Percentiles rank a stretch among this genome's conserved stretches.
Evolutionary conservation across 176 grass and related monocot genomes (phyloP).

Genomic region (Eragrostis nindensis): DNA sequence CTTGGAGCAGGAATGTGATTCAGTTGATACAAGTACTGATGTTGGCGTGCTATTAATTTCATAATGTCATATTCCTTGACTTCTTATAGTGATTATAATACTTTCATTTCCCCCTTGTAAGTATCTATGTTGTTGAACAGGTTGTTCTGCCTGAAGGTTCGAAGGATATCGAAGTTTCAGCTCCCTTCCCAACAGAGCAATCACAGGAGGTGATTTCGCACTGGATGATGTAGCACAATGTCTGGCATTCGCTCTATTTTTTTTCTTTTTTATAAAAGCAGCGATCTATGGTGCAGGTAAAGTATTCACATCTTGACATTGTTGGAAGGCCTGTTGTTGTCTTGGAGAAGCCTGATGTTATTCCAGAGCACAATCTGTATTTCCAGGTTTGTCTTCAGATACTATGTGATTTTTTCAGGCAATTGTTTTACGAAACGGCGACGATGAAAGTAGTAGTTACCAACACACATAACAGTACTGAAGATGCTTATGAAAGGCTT

Average conservation of each 20-base stretch:
- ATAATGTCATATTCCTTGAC: background rate
- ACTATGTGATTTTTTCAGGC: background rate
- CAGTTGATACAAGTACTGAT: background rate
- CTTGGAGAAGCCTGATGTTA: constrained; percentile 87
- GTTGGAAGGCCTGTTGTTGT: constrained; percentile 84
- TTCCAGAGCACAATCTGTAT: constrained; percentile 95
- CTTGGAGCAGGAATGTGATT: background rate
- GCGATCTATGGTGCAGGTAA: constrained; percentile 64
- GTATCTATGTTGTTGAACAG: constrained; percentile 46
- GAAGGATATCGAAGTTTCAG: constrained; percentile 75
- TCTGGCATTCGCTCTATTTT: constrained; percentile 3
- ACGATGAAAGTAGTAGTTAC: background rate
- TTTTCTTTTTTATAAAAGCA: constrained; percentile 35
- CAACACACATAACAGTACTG: background rate
- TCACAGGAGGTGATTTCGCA: constrained; percentile 64
- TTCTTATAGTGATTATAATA: background rate
- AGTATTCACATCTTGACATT: constrained; percentile 97
- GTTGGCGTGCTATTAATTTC: background rate
- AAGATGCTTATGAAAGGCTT: constrained; percentile 9
- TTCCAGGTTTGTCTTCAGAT: constrained; percentile 71
- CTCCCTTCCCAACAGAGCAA: constrained; percentile 81
- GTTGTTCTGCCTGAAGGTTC: constrained; percentile 97
- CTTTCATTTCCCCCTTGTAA: constrained; percentile 18
- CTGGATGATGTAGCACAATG: background rate
- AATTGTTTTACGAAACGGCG: no score